These are phyloP conservation scores for Erysimum cheiranthoides DNA, from an alignment of 345 rosid genomes.

Conservation along the genomic window DNA sequence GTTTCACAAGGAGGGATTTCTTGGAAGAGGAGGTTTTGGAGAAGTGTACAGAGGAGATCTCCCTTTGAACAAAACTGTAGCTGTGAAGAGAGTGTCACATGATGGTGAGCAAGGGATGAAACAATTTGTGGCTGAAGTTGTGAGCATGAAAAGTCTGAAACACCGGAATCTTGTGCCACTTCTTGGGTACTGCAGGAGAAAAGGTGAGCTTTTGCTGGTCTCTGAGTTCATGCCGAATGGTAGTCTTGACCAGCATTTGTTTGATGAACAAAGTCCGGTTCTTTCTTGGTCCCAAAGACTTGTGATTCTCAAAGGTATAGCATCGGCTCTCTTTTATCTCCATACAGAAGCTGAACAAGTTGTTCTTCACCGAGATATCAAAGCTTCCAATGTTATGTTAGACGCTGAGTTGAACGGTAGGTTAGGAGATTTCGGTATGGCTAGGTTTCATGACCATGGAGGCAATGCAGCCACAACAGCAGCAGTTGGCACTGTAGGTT, in stretches of 20 bases:
- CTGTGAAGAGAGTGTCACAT: constrained; percentile 57
- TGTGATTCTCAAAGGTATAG: constrained; percentile 55
- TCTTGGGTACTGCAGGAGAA: constrained; percentile 56
- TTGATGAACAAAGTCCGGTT: constrained; percentile 33
- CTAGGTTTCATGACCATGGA: constrained; percentile 57
- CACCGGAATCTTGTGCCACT: constrained; percentile 62
- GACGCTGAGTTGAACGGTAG: constrained; percentile 54
- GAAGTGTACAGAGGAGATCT: constrained; percentile 54
- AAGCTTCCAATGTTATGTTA: constrained; percentile 58
- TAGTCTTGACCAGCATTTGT: constrained; percentile 55
- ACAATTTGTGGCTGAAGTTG: constrained; percentile 59
- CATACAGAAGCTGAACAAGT: constrained; percentile 62
- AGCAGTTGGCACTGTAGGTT: constrained; percentile 58
- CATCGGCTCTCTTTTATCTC: constrained; percentile 56
- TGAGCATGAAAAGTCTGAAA: constrained; percentile 53
- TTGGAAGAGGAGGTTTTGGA: constrained; percentile 62
- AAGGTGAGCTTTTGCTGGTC: constrained; percentile 52
- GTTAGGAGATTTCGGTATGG: constrained; percentile 65
- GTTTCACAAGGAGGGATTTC: constrained; percentile 51
- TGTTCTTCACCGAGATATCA: constrained; percentile 62
- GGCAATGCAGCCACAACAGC: constrained; percentile 53
- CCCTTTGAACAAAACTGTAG: constrained; percentile 44
- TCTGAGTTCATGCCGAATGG: constrained; percentile 57
- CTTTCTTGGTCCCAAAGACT: constrained; percentile 56
- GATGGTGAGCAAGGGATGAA: constrained; percentile 53